phyloP scores from a whole-genome alignment of 352 stramenopile genomes.

The Pythium phragmiticola region DNA sequence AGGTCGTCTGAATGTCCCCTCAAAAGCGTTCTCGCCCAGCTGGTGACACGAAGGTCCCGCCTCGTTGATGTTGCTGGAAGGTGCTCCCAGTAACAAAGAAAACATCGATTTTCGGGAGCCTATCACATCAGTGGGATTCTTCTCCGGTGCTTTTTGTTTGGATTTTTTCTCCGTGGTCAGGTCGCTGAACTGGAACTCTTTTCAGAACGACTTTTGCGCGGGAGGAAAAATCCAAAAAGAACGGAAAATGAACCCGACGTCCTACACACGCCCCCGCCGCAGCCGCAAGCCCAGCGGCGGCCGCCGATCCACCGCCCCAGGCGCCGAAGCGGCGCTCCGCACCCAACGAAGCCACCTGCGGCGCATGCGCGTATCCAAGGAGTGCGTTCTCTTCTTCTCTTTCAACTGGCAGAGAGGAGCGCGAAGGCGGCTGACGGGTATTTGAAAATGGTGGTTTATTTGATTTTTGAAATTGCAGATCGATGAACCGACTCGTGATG shows the following conservation, averaged over 20 bases:
- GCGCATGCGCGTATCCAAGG: constrained; percentile 66
- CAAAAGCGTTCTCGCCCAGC: constrained; percentile 1
- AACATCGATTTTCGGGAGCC: constrained; percentile 22
- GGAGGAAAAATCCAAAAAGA: constrained; percentile 15
- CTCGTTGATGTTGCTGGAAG: constrained; percentile 6
- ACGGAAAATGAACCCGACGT: constrained; percentile 16
- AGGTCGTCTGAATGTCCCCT: background rate
- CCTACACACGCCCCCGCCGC: constrained; percentile 7
- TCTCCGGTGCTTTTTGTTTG: constrained; percentile 8
- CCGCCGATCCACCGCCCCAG: constrained; percentile 14
- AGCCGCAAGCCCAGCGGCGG: constrained; percentile 13
- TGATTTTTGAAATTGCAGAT: constrained; percentile 30
- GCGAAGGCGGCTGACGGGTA: background rate
- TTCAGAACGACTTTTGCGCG: constrained; percentile 20
- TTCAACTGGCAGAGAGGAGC: background rate
- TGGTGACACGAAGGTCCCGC: constrained; percentile 4
- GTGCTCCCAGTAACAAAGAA: background rate
- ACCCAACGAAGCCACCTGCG: constrained; percentile 29
- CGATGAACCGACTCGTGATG: constrained; percentile 80
- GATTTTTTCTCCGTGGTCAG: background rate
- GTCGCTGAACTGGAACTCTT: constrained; percentile 1
- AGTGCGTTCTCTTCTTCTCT: constrained; percentile 32
- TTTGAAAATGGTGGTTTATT: background rate
- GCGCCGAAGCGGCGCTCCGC: constrained; percentile 22
- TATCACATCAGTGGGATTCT: constrained; percentile 17